These are phyloP conservation scores for Tagetes erecta DNA, from an alignment of 129 eudicot genomes.

Conservation along the genomic window DNA sequence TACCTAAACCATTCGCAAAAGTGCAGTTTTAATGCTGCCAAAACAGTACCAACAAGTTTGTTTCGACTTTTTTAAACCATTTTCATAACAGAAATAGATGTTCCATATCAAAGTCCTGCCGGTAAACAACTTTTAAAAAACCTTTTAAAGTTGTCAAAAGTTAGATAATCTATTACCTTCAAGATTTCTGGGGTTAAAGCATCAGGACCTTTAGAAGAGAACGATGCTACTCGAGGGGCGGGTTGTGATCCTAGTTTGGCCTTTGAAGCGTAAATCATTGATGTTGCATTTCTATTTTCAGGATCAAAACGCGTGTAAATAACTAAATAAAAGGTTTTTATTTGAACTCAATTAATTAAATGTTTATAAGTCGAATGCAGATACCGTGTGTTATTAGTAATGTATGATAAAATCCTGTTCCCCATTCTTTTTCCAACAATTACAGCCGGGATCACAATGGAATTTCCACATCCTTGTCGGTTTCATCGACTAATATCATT, in stretches of 20 bases:
- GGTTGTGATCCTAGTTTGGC: conserved; percentile 62
- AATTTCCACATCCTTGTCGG: conserved; percentile 66
- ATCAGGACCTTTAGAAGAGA: conserved; percentile 95
- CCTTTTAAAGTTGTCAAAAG: not conserved
- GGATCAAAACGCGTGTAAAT: conserved; percentile 19
- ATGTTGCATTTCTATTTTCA: conserved; percentile 46
- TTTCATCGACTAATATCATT: conserved; percentile 75
- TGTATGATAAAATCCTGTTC: conserved; percentile 58
- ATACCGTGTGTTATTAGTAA: conserved; percentile 53
- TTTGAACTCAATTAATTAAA: not conserved
- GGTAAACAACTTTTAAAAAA: not conserved
- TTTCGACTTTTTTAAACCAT: not conserved
- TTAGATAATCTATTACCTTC: conserved; percentile 48
- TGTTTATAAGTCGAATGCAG: conserved; percentile 20
- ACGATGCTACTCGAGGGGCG: conserved; percentile 77
- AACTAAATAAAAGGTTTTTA: not conserved
- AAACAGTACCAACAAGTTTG: no score
- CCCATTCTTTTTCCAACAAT: conserved; percentile 58
- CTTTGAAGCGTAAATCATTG: conserved; percentile 54
- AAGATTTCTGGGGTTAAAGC: conserved; percentile 70
- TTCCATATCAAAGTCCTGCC: not conserved
- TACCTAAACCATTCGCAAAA: no score
- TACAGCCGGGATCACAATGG: conserved; percentile 71
- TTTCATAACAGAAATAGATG: not conserved
- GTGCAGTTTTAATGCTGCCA: no score